Base-by-base conservation (phyloP, 1,284 basidiomycete genomes). In the Lignosus rhinocerotis region DNA sequence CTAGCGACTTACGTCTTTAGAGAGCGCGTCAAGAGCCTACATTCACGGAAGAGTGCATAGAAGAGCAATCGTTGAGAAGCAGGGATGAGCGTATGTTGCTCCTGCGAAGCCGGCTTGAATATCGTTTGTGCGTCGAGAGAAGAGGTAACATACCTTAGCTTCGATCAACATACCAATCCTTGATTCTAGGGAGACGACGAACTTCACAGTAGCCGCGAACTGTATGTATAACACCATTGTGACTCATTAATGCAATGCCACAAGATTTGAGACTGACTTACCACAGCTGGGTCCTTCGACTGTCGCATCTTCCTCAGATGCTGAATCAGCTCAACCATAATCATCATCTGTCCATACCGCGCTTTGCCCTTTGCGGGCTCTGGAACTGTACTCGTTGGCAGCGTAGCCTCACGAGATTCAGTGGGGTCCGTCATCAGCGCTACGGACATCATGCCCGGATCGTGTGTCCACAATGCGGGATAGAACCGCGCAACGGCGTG, bases 391-490 rank as follows among this genome's bases (percentile, higher is more conserved):
- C 16, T 65, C 73, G 33, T 71, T 71, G 33, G 61, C 51, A 48
- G 71, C 61, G 67, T 66, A n/a, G 53, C 63, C 14, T 55, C 49
- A 16, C 63, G 56, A 5, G 59, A 51, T 2, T 47, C 43, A n/a
- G 56, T 46, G 6, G 74, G 73, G 60, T 84, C 81, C 55, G 80
- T 84, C 78, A 87, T 81, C 44, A 92, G 70, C 4, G 87, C 88
- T 4, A 92, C 81, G 3, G 84, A 76, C 58, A 92, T 75, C 90
- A 93, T 93, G 66, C 92, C 88, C 2, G 87, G 79, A 70, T 92
- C 86, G 19, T 83, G 79, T 2, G 78, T 80, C 90, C 88, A 92
- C 66, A 86, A 85, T 55, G 83, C 81, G 0, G 82, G 78, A 11
- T 91, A 70, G 63, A 83, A 80, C 12, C 75, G 77, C 3, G 83